Percentiles rank a stretch among this genome's conserved stretches.
These are phyloP conservation scores for Ophiostoma novo-ulmi DNA, from an alignment of 2,329 filamentous ascomycete genomes.

Conservation along the genomic window DNA sequence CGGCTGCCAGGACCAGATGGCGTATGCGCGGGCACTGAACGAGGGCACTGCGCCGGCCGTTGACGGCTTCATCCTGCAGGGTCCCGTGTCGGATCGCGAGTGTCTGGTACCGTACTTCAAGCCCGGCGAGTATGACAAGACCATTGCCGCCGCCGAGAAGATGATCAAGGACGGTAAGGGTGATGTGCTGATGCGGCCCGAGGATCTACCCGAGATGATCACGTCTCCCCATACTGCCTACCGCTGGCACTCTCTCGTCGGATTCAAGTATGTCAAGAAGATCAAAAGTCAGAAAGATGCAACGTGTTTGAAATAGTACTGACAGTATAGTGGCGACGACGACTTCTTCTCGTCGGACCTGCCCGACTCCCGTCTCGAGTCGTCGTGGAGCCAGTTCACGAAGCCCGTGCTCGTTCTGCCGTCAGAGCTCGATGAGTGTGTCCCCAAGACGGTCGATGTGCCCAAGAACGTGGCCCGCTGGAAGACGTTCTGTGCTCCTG, in stretches of 20 bases:
- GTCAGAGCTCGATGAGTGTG: slow-evolving; percentile 61
- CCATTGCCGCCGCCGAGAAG: slow-evolving; percentile 46
- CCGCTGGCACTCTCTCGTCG: slow-evolving; percentile 47
- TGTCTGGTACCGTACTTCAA: slow-evolving; percentile 46
- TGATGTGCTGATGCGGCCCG: slow-evolving; percentile 51
- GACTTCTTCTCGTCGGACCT: slow-evolving; percentile 85
- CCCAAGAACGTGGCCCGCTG: slow-evolving; percentile 53
- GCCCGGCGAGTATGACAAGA: slow-evolving; percentile 41
- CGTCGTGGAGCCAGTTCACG: slow-evolving; percentile 61
- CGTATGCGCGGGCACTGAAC: slow-evolving; percentile 45
- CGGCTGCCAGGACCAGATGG: slow-evolving; percentile 56
- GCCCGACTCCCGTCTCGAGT: slow-evolving; percentile 47
- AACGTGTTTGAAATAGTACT: background rate
- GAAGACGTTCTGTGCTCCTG: slow-evolving; percentile 41
- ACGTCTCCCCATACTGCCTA: slow-evolving; percentile 48
- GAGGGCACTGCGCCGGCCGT: slow-evolving; percentile 47
- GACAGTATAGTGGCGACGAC: slow-evolving; percentile 61
- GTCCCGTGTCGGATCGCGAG: slow-evolving; percentile 73
- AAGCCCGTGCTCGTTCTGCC: slow-evolving; percentile 60
- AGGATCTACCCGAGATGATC: slow-evolving; percentile 40
- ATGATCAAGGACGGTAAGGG: slow-evolving; percentile 52
- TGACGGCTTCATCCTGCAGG: slow-evolving; percentile 75
- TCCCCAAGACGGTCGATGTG: slow-evolving; percentile 56
- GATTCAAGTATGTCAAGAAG: slow-evolving; percentile 40
- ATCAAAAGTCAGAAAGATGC: background rate